Conservation (phyloP, 352 stramenopile species). For the Thalassiosira hispida region DNA sequence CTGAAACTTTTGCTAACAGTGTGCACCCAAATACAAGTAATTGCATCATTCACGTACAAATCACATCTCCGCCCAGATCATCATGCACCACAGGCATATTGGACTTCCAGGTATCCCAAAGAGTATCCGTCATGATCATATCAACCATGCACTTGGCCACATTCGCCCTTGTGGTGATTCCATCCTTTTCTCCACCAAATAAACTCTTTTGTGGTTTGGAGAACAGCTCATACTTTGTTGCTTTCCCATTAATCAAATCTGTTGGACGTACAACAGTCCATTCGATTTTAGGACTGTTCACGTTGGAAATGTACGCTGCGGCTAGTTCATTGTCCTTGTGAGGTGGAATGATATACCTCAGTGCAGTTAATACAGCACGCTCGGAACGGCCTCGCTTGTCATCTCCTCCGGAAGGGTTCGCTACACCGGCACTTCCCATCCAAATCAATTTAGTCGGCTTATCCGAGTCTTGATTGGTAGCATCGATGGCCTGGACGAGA, state of each 20-base stretch:
- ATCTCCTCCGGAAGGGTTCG: slow-evolving; percentile 47
- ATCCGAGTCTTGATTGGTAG: slow-evolving; percentile 4
- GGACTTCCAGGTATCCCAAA: slow-evolving; percentile 57
- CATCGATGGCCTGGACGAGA: slow-evolving; percentile 36
- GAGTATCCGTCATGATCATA: slow-evolving; percentile 33
- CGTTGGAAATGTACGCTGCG: slow-evolving; percentile 34
- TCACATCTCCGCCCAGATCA: not conserved
- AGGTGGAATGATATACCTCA: slow-evolving; percentile 56
- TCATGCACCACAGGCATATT: slow-evolving; percentile 57
- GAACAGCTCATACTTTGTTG: slow-evolving; percentile 48
- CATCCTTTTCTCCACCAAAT: slow-evolving; percentile 38
- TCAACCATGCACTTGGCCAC: slow-evolving; percentile 61
- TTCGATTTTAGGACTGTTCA: slow-evolving; percentile 21
- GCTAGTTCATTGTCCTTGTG: slow-evolving; percentile 66
- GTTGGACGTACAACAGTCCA: slow-evolving; percentile 60
- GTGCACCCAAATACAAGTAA: too few species aligned
- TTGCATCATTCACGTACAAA: not conserved
- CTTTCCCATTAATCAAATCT: slow-evolving; percentile 51
- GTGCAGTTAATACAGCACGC: slow-evolving; percentile 27
- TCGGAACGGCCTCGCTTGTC: slow-evolving; percentile 39
- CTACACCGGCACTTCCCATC: slow-evolving; percentile 59
- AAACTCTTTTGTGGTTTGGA: slow-evolving; percentile 38
- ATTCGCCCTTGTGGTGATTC: slow-evolving; percentile 34
- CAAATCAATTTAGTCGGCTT: slow-evolving; percentile 58
- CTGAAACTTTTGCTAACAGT: too few species aligned